Conservation (phyloP, 768 basidiomycete genomes). For the Candolleomyces eurysporus region DNA sequence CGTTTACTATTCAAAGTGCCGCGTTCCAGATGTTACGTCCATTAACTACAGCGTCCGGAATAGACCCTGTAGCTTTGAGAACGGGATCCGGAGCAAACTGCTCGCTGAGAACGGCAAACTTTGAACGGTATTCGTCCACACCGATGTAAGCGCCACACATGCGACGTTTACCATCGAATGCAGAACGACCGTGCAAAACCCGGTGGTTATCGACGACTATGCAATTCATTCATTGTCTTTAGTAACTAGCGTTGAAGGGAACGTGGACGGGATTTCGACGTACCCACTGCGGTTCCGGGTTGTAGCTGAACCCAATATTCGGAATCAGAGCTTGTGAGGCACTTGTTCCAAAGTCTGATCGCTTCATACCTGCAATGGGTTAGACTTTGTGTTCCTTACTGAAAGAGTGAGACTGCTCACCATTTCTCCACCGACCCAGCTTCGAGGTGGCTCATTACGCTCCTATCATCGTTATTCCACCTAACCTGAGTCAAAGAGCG, state of each 20-base stretch:
- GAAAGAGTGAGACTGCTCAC: constrained; percentile 31
- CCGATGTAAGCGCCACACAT: constrained; percentile 98
- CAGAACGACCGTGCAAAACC: constrained; percentile 91
- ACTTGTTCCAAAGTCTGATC: constrained; percentile 71
- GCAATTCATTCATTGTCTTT: background rate
- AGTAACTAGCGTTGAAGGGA: background rate
- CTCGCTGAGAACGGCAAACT: constrained; percentile 65
- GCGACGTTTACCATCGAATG: constrained; percentile 80
- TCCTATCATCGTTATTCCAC: constrained; percentile 96
- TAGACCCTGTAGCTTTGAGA: constrained; percentile 18
- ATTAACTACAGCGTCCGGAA: constrained; percentile 22
- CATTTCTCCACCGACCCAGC: constrained; percentile 70
- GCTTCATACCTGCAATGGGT: constrained; percentile 48
- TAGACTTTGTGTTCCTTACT: too few relatives aligned
- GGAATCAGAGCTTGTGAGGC: constrained; percentile 75
- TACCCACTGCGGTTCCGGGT: constrained; percentile 83
- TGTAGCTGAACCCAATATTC: constrained; percentile 92
- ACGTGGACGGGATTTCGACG: constrained; percentile 23
- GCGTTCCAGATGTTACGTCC: constrained; percentile 59
- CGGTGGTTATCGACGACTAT: constrained; percentile 90
- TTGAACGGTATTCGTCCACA: constrained; percentile 84
- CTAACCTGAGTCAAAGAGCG: constrained; percentile 73
- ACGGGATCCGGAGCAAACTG: constrained; percentile 43
- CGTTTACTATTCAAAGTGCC: constrained; percentile 38
- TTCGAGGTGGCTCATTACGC: constrained; percentile 64